phyloP scores from a whole-genome alignment of 495 filamentous ascomycete genomes.

The Aspergillus mulundensis region DNA sequence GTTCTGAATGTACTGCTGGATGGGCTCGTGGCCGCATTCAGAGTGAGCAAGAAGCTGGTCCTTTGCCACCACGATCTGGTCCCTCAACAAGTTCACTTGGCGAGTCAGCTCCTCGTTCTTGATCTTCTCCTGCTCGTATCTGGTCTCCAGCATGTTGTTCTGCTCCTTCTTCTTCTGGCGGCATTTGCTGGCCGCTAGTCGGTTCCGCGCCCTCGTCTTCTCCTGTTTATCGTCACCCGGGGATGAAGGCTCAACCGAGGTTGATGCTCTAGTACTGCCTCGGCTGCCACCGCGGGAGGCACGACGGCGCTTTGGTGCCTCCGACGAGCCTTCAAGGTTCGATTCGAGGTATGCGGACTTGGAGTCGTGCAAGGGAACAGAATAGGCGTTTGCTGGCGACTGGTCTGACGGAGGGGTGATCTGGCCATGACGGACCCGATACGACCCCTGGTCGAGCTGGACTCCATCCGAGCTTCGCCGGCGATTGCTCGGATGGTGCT shows the following conservation, averaged over 20 bases:
- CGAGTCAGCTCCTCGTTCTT: conserved; percentile 42
- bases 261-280: neutral
- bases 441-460: conserved; percentile 24
- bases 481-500: neutral
- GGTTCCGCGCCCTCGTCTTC: conserved; percentile 73
- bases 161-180: conserved; percentile 59
- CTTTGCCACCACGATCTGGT: conserved; percentile 56
- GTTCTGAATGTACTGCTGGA: conserved; percentile 45
- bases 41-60: conserved; percentile 56
- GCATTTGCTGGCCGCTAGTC: conserved; percentile 81
- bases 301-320: neutral
- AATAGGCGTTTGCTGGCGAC: neutral
- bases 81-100: conserved; percentile 38
- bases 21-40: conserved; percentile 53
- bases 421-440: conserved; percentile 41
- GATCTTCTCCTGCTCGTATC: neutral
- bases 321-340: neutral
- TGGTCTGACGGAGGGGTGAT: conserved; percentile 36
- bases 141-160: neutral
- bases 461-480: conserved; percentile 5
- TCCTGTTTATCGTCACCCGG: conserved; percentile 19
- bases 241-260: neutral
- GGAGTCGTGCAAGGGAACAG: neutral
- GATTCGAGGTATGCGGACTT: neutral
- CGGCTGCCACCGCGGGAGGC: neutral